Percentiles rank a stretch among this genome's conserved stretches.
phyloP scores from a whole-genome alignment of 176 grass and related monocot species.

The Eragrostis curvula region DNA sequence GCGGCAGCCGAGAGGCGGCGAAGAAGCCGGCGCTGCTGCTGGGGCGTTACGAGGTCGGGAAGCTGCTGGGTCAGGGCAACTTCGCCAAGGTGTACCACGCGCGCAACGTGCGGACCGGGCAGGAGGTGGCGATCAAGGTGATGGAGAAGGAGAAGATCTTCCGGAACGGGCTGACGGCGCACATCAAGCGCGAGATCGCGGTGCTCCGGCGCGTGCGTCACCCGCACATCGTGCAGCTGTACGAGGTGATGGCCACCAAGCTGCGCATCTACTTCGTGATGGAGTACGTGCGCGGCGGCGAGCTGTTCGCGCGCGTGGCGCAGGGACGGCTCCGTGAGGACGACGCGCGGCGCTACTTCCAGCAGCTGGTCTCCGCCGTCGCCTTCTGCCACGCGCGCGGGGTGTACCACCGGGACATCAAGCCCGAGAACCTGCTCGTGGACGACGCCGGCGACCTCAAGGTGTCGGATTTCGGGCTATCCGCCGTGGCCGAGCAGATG shows the following conservation, averaged over 20 bases:
- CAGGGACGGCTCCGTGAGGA: slow-evolving; percentile 68
- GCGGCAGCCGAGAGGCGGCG: neutral
- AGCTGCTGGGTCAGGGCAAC: slow-evolving; percentile 81
- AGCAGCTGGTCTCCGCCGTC: slow-evolving; percentile 89
- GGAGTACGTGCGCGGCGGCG: slow-evolving; percentile 97
- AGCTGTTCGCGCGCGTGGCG: slow-evolving; percentile 84
- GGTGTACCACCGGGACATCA: slow-evolving; percentile 93
- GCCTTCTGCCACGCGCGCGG: slow-evolving; percentile 98
- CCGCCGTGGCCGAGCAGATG: slow-evolving; percentile 83
- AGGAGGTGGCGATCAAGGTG: slow-evolving; percentile 89
- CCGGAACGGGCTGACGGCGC: slow-evolving; percentile 65
- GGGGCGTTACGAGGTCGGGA: slow-evolving; percentile 83
- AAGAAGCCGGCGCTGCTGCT: slow-evolving; percentile 73
- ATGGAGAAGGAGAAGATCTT: slow-evolving; percentile 95
- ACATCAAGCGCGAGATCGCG: slow-evolving; percentile 96
- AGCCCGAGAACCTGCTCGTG: slow-evolving; percentile 94
- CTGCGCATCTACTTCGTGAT: slow-evolving; percentile 98
- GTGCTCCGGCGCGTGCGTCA: slow-evolving; percentile 89
- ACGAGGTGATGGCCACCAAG: slow-evolving; percentile 98
- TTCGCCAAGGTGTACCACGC: slow-evolving; percentile 97
- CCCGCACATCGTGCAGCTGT: slow-evolving; percentile 91
- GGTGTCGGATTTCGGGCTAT: slow-evolving; percentile 91
- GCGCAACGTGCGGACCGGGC: slow-evolving; percentile 61
- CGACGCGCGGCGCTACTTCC: slow-evolving; percentile 83
- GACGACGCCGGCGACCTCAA: slow-evolving; percentile 92